Base-by-base conservation (phyloP, 352 stramenopile species). In the Albugo laibachii region DNA sequence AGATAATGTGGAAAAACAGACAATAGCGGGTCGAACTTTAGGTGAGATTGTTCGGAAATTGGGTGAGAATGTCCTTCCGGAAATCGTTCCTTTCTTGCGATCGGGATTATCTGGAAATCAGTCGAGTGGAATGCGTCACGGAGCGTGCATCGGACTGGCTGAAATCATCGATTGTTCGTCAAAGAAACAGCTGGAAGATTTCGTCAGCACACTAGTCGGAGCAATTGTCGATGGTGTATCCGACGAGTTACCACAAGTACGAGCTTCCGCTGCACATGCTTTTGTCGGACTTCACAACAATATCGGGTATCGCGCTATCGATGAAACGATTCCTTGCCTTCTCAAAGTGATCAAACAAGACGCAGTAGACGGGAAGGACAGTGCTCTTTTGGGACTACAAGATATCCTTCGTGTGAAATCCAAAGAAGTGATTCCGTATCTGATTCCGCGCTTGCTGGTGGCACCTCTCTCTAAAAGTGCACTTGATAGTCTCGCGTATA, bases 21-120 rank as follows among this genome's bases (percentile, higher is more conserved):
- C 75, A 1, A 81, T 96, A 56, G 83, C 83, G 11, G 82, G 78
- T 5, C 78, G 82, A 42, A 97, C 94, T 51, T 71, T 99, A 36
- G 96, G 96, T 24, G 96, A 99, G 58, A 95, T 99, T 55, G 95
- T 99, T 47, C 80, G 83, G 48, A 99, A 99, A 63, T 80, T 99
- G 27, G 95, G 95, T 15, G 96, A 99, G 56, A 86, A 96, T 62
- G 94, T 99, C 13, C 70, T 99, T 38, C 93, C 94, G 2, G 81
- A 98, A 62, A 87, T 99, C 44, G 88, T 99, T 49, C 94, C 95
- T 20, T 96, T 99, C 54, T 66, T 99, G 45, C 81, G 93, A 38
- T 80, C 96, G 45, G 86, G 92, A 43, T 74, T 99, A 18, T 57
- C 61, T n/a, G 57, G 61, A 14, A 59, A 59, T 19, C 77, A 91